Percentiles rank a stretch among this genome's conserved stretches.
Evolutionary conservation across 805 yeast species (phyloP).

Genomic region (Wickerhamomyces sydowiorum): DNA sequence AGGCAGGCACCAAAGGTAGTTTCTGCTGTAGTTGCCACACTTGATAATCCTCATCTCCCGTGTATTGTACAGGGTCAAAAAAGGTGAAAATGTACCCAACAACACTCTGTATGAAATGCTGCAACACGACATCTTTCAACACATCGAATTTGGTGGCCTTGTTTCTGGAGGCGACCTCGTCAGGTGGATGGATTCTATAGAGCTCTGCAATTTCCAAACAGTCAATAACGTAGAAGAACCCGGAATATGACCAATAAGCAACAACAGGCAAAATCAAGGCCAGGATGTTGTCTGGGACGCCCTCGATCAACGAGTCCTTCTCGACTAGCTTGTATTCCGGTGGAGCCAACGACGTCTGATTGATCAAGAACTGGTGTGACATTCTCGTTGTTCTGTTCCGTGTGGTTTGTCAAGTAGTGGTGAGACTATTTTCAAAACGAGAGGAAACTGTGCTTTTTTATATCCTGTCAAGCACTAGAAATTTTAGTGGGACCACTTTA

Average conservation of each 20-base stretch:
- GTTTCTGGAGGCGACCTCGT: conserved; percentile 72
- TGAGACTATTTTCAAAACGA: neutral
- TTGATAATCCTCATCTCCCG: conserved; percentile 45
- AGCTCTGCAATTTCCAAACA: conserved; percentile 67
- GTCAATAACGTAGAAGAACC: conserved; percentile 72
- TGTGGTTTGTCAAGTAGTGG: neutral
- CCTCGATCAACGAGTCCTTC: conserved; percentile 43
- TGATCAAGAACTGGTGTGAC: neutral
- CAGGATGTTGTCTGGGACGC: conserved; percentile 65
- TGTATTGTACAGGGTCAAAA: conserved; percentile 50
- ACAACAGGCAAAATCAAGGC: conserved; percentile 72
- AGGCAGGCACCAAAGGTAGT: conserved; percentile 36
- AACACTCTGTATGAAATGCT: conserved; percentile 76
- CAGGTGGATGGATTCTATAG: conserved; percentile 89
- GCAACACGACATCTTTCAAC: conserved; percentile 72
- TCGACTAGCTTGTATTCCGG: conserved; percentile 11
- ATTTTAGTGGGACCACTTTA: too few species aligned
- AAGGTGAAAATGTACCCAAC: conserved; percentile 54
- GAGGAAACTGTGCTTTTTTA: neutral
- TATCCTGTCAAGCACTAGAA: neutral
- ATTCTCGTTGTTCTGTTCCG: neutral
- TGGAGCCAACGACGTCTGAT: conserved; percentile 1
- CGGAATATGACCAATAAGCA: conserved; percentile 78
- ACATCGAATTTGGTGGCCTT: conserved; percentile 69
- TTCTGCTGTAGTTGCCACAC: conserved; percentile 37